Base-by-base conservation (phyloP, 768 basidiomycete species). In the Mycena chlorophos region DNA sequence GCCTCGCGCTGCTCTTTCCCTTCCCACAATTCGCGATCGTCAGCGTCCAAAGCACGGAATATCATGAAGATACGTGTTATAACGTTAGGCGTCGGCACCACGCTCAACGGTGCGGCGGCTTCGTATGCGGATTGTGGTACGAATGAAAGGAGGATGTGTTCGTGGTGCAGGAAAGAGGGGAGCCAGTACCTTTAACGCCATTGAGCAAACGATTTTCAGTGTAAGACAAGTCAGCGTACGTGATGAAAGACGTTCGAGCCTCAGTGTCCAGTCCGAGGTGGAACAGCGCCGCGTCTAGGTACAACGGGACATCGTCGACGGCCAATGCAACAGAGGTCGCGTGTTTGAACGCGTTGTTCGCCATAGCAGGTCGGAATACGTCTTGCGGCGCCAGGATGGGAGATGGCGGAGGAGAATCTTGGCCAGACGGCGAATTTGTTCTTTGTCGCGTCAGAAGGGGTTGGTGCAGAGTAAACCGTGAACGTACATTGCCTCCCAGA, bases 201-300 rank as follows among this genome's bases (percentile, higher is more conserved):
- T 42, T 42, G 40, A 42, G 20, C 5, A 19, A 42, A 22, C 8
- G n/a, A 42, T 8, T 20, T 42, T 42, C 8, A 42, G 40, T 8
- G 40, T n/a, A n/a, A n/a, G 40, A 42, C 13, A 42, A 42, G 31
- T 8, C 8, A 20, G 22, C 40, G 20, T 42, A 70, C 62, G 72
- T 72, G 51, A 75, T 69, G 56, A 75, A 75, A 20, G 68, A 70
- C 27, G 68, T 71, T 22, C 73, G 65, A 1, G 71, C 73, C 38
- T 71, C 64, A 1, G 64, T 66, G 51, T 73, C 62, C 14, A 74
- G 69, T 0, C 63, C 45, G 27, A 75, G 65, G 2, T 53, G 34
- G n/a, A 22, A 16, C 40, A 65, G 58, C 20, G 57, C 48, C 5
- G 22, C 45, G 57, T 71, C 68, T 42, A 73, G 65, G 55, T 73